Evolutionary conservation across 495 filamentous ascomycete genomes (phyloP).

Genomic region (Neurospora terricola): DNA sequence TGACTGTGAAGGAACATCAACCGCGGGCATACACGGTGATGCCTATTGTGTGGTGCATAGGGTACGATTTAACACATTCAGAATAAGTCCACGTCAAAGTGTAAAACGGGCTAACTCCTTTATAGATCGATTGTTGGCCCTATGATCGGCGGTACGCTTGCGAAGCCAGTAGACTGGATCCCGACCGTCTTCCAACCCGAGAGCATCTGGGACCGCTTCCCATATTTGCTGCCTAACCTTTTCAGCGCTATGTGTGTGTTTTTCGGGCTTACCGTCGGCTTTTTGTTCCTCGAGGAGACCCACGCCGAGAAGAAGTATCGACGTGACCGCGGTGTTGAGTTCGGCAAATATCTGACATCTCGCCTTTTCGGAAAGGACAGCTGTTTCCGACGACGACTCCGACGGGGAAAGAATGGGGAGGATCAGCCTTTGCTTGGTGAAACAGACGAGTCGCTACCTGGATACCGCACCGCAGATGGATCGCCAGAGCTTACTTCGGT

Average conservation of each 20-base stretch:
- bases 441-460: conserved; percentile 47
- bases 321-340: conserved; percentile 64
- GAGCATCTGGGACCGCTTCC: conserved; percentile 72
- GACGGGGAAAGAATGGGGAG: conserved; percentile 29
- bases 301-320: conserved; percentile 72
- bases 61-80: conserved; percentile 36
- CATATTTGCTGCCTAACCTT: conserved; percentile 88
- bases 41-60: conserved; percentile 96
- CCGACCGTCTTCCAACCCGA: conserved; percentile 64
- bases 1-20: conserved; percentile 85
- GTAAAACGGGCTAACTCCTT: conserved; percentile 4
- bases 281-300: conserved; percentile 91
- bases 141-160: conserved; percentile 79
- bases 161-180: conserved; percentile 73
- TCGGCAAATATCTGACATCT: conserved; percentile 63
- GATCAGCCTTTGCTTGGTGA: conserved; percentile 43
- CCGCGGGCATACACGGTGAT: conserved; percentile 91
- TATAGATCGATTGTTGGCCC: conserved; percentile 69
- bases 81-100: neutral
- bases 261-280: conserved; percentile 68
- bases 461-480: conserved; percentile 55
- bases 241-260: conserved; percentile 74
- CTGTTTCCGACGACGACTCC: conserved; percentile 4
- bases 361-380: conserved; percentile 23
- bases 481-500: conserved; percentile 16